phyloP scores from a whole-genome alignment of 108 stramenopile species.

The Cyclostephanos tholiformis region DNA sequence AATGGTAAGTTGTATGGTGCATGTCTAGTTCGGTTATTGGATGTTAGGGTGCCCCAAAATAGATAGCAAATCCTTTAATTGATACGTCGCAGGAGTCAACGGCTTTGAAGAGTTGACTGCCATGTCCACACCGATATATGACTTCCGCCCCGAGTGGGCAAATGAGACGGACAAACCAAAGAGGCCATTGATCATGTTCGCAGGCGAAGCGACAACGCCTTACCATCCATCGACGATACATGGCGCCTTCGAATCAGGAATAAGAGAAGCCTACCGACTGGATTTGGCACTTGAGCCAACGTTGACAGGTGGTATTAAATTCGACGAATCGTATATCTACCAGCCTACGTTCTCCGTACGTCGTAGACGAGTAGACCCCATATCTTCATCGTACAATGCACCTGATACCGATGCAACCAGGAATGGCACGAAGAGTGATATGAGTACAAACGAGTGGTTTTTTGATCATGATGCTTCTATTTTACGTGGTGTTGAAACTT shows the following conservation, averaged over 20 bases:
- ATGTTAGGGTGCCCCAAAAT: neutral
- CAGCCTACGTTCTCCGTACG: slow-evolving; percentile 62
- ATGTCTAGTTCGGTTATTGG: no score
- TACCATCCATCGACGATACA: slow-evolving; percentile 93
- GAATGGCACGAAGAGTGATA: slow-evolving; percentile 6
- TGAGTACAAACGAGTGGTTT: slow-evolving; percentile 2
- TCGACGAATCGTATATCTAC: slow-evolving; percentile 66
- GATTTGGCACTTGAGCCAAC: slow-evolving; percentile 67
- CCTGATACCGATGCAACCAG: neutral
- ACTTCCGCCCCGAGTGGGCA: slow-evolving; percentile 35
- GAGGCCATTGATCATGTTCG: slow-evolving; percentile 81
- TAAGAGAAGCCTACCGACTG: slow-evolving; percentile 89
- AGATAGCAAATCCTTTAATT: neutral
- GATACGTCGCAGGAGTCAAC: slow-evolving; percentile 50
- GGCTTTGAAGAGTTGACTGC: slow-evolving; percentile 53
- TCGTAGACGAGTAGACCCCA: slow-evolving; percentile 9
- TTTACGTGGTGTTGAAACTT: slow-evolving; percentile 43
- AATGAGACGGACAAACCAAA: slow-evolving; percentile 15
- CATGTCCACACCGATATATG: slow-evolving; percentile 65
- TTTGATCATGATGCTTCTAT: slow-evolving; percentile 38
- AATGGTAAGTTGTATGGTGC: slow-evolving; percentile 27
- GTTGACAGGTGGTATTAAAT: slow-evolving; percentile 52
- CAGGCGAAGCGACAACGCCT: slow-evolving; percentile 93
- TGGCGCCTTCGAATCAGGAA: slow-evolving; percentile 89
- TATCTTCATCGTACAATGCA: neutral